Base-by-base conservation (phyloP, 257 asterid species). In the Solanum gracilifrons region DNA sequence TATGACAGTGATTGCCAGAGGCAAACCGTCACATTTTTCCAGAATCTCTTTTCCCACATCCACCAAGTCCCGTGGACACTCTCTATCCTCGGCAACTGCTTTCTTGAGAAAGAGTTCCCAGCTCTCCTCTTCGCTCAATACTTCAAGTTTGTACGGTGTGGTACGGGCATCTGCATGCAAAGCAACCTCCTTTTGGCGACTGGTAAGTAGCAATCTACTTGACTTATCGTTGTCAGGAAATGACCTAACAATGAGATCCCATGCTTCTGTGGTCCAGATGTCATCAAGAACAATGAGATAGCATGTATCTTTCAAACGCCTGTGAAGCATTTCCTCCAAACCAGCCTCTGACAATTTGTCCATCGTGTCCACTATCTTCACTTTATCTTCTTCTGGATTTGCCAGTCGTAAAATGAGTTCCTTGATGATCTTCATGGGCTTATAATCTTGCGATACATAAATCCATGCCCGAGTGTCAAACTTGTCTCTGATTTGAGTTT, bases 141-240 rank as follows among this genome's bases (percentile, higher is more conserved):
- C 15, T 23, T 86, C 20, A 90, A 86, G 51, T 82, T 86, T 36
- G 23, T 88, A 66, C 0, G 55, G 89, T 15, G 13, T 62, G 3
- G 18, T 68, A 13, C 5, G 80, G 3, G 86, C 13, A 64, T 87
- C 86, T 43, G 82, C 89, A 13, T 79, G 86, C 13, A 25, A 21
- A 7, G 87, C 46, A 25, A 89, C 62, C 27, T 36, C 60, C 79
- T 36, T 36, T 3, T 20, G 51, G 35, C 88, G 87, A 43, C 89
- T 83, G 12, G 91, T 87, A 25, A 89, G 58, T 35, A 90, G 74
- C 89, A 90, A 35, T 55, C 87, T 85, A 62, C 89, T 87, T 73
- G 66, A 85, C 23, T 55, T 85, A 66, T 60, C 86, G 27, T 62
- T 87, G 15, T 84, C 64, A 0, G 92, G 91, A 58, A 90, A 90